These are phyloP conservation scores for Ophiostoma triangulosporum DNA, from an alignment of 2,329 filamentous ascomycete genomes.

Conservation along the genomic window DNA sequence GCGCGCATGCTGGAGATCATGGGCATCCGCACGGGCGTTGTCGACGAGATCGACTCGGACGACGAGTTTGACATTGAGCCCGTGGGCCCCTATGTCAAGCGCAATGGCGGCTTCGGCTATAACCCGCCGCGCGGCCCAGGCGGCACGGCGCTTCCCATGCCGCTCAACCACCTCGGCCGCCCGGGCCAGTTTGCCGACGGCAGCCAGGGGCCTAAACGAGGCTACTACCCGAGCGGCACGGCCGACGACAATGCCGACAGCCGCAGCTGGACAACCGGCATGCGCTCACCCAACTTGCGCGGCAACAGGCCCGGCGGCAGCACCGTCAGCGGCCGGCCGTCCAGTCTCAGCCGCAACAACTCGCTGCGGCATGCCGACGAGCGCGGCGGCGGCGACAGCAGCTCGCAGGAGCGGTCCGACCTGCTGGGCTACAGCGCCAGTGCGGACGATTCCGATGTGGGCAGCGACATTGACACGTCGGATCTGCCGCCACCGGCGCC, in stretches of 20 bases:
- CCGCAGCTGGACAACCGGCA: constrained; percentile 39
- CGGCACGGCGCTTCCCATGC: constrained; percentile 35
- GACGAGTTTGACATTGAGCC: constrained; percentile 96
- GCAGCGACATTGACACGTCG: constrained; percentile 51
- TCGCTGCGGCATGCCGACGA: constrained; percentile 19
- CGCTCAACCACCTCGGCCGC: constrained; percentile 36
- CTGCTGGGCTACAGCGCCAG: constrained; percentile 34
- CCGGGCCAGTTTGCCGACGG: constrained; percentile 9
- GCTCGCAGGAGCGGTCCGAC: constrained; percentile 43
- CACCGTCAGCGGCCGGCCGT: constrained; percentile 22
- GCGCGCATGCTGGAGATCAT: constrained; percentile 96
- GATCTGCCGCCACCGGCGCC: constrained; percentile 50
- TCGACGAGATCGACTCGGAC: constrained; percentile 93
- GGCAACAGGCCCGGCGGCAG: constrained; percentile 3
- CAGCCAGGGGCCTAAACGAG: constrained; percentile 11
- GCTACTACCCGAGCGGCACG: constrained; percentile 11
- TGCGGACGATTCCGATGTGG: constrained; percentile 34
- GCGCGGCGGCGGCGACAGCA: constrained; percentile 17
- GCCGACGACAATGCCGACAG: constrained; percentile 17
- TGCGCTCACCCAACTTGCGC: constrained; percentile 33
- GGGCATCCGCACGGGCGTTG: constrained; percentile 88
- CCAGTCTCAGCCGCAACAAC: constrained; percentile 40
- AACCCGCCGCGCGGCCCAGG: constrained; percentile 46
- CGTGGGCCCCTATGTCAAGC: constrained; percentile 65
- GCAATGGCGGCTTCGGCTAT: constrained; percentile 67